These are phyloP conservation scores for Ogataea pilisensis DNA, from an alignment of 805 yeast species.

Conservation along the genomic window DNA sequence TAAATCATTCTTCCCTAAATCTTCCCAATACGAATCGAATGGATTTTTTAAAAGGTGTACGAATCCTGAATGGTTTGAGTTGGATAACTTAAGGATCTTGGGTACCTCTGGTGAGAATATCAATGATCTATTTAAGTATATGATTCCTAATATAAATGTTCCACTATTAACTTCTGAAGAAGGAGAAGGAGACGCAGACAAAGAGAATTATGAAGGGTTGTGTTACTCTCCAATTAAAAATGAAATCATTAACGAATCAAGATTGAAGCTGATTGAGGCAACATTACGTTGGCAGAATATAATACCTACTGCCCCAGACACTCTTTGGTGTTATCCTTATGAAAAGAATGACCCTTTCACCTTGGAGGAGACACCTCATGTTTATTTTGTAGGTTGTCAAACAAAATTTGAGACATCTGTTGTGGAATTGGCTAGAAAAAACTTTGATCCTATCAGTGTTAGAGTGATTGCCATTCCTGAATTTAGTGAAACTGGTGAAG, in stretches of 20 bases:
- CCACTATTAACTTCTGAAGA: slow-evolving; percentile 5
- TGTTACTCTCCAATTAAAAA: slow-evolving; percentile 25
- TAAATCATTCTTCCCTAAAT: slow-evolving; percentile 56
- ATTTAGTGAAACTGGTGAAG: slow-evolving; percentile 60
- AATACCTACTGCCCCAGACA: slow-evolving; percentile 95
- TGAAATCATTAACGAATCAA: slow-evolving; percentile 48
- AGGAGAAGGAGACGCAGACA: slow-evolving; percentile 16
- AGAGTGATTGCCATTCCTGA: slow-evolving; percentile 66
- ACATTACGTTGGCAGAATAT: slow-evolving; percentile 81
- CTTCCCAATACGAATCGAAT: slow-evolving; percentile 18
- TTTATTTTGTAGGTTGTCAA: slow-evolving; percentile 85
- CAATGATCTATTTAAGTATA: slow-evolving; percentile 69
- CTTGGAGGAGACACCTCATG: slow-evolving; percentile 77
- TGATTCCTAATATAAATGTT: slow-evolving; percentile 37
- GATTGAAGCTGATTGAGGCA: slow-evolving; percentile 57
- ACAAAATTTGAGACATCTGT: slow-evolving; percentile 48
- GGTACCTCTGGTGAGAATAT: slow-evolving; percentile 86
- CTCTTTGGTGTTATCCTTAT: slow-evolving; percentile 85
- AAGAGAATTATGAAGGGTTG: too few relatives aligned
- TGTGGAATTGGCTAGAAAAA: slow-evolving; percentile 33
- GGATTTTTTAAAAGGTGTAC: slow-evolving; percentile 44
- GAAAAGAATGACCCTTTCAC: slow-evolving; percentile 75
- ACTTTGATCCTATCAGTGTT: slow-evolving; percentile 31
- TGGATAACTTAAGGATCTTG: slow-evolving; percentile 52
- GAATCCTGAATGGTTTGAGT: slow-evolving; percentile 72